Conservation (phyloP, 148 eudicot species). For the Vaccinium myrtillus region DNA sequence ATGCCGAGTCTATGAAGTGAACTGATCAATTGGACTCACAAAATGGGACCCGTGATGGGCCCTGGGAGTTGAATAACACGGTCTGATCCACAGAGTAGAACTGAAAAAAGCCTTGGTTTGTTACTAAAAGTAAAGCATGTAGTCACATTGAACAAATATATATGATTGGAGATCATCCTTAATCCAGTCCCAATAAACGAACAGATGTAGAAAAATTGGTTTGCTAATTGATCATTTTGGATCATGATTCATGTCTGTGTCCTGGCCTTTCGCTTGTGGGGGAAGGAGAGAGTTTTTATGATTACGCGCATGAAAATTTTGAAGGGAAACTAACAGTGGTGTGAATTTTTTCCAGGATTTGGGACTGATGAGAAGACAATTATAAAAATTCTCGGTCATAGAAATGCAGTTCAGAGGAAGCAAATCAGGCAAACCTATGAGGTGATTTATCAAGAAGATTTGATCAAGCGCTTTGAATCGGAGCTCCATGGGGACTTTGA, state of each 20-base stretch:
- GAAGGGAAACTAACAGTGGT: background rate
- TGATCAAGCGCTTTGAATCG: conserved; percentile 49
- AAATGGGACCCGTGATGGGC: background rate
- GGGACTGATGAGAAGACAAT: conserved; percentile 75
- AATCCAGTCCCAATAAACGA: background rate
- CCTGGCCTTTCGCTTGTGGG: background rate
- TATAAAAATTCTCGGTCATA: conserved; percentile 52
- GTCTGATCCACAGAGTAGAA: background rate
- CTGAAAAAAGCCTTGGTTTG: background rate
- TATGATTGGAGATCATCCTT: background rate
- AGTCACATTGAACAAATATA: background rate
- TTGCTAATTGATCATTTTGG: background rate
- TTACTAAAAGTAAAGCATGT: background rate
- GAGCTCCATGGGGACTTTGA: conserved; percentile 70
- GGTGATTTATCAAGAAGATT: conserved; percentile 50
- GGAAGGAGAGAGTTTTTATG: background rate
- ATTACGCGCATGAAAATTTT: too few species aligned
- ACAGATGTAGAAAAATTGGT: too few species aligned
- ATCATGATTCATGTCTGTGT: background rate
- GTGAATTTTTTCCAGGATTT: conserved; percentile 40
- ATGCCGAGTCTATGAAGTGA: background rate
- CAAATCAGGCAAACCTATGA: conserved; percentile 59
- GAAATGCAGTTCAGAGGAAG: conserved; percentile 59
- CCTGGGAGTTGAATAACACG: background rate
- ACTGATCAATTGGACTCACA: background rate